Evolutionary conservation across 495 filamentous ascomycete genomes (phyloP).

Genomic region (Pseudotulostoma volvatum): DNA sequence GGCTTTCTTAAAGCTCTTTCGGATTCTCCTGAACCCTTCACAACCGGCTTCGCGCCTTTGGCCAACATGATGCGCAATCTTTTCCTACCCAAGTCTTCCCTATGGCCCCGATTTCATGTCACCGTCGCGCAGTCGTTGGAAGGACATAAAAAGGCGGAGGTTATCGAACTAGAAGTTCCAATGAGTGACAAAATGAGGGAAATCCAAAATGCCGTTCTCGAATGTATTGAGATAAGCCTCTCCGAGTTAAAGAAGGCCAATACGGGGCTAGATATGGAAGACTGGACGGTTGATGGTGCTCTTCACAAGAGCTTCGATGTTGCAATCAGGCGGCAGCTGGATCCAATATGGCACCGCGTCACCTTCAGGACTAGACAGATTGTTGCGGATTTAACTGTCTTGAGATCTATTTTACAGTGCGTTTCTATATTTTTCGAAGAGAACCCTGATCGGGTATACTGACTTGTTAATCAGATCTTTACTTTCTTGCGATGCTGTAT

Average conservation of each 20-base stretch:
- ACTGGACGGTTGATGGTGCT: slow-evolving; percentile 94
- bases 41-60: slow-evolving; percentile 74
- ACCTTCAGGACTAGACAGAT: slow-evolving; percentile 92
- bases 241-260: slow-evolving; percentile 82
- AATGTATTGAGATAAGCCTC: slow-evolving; percentile 91
- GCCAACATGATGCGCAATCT: slow-evolving; percentile 85
- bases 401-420: slow-evolving; percentile 73
- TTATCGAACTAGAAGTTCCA: slow-evolving; percentile 90
- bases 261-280: slow-evolving; percentile 81
- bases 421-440: slow-evolving; percentile 5
- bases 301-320: slow-evolving; percentile 85
- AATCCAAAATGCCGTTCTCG: slow-evolving; percentile 86
- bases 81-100: slow-evolving; percentile 70
- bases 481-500: slow-evolving; percentile 77
- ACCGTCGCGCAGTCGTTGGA: slow-evolving; percentile 77
- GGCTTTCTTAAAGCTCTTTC: slow-evolving; percentile 97
- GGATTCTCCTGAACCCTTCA: slow-evolving; percentile 85
- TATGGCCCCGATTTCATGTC: slow-evolving; percentile 94
- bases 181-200: slow-evolving; percentile 90
- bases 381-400: slow-evolving; percentile 69
- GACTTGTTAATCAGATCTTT: slow-evolving; percentile 26
- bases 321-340: slow-evolving; percentile 73
- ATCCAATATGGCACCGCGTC: slow-evolving; percentile 93
- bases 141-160: slow-evolving; percentile 82
- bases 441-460: slow-evolving; percentile 2